A percentile compares a stretch with the other conserved stretches of the same genome.
Conservation (phyloP, 2,329 filamentous ascomycete species). For the Metarhizium album region DNA sequence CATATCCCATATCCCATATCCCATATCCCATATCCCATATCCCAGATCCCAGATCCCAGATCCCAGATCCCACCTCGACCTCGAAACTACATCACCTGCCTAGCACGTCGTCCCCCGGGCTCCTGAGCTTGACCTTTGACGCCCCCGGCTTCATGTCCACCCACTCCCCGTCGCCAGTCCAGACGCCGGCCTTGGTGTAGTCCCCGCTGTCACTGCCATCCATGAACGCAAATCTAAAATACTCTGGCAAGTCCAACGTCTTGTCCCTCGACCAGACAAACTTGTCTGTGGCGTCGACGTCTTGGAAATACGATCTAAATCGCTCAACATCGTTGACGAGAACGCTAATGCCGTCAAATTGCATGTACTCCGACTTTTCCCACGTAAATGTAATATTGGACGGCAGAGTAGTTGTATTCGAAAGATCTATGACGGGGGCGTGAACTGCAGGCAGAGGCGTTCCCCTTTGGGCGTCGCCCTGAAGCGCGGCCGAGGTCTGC, state of each 20-base stretch:
- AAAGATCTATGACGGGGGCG: constrained; percentile 35
- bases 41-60: too few species aligned
- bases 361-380: constrained; percentile 31
- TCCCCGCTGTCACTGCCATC: constrained; percentile 53
- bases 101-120: constrained; percentile 13
- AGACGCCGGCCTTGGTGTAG: constrained; percentile 66
- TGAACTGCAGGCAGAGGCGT: constrained; percentile 48
- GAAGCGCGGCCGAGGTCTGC: constrained; percentile 65
- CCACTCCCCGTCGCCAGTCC: constrained; percentile 57
- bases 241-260: constrained; percentile 45
- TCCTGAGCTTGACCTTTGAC: constrained; percentile 29
- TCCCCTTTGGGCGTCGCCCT: constrained; percentile 54
- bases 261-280: constrained; percentile 51
- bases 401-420: constrained; percentile 24
- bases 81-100: constrained; percentile 9
- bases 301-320: constrained; percentile 59
- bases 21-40: too few species aligned
- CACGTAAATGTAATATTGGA: constrained; percentile 57
- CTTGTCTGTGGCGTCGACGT: constrained; percentile 29
- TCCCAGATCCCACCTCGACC: not conserved
- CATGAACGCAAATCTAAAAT: constrained; percentile 70
- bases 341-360: constrained; percentile 66
- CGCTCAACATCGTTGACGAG: constrained; percentile 80
- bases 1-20: too few species aligned
- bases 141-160: constrained; percentile 52